Conservation (phyloP, 106 monocot species). For the Dactylorhiza incarnata region DNA sequence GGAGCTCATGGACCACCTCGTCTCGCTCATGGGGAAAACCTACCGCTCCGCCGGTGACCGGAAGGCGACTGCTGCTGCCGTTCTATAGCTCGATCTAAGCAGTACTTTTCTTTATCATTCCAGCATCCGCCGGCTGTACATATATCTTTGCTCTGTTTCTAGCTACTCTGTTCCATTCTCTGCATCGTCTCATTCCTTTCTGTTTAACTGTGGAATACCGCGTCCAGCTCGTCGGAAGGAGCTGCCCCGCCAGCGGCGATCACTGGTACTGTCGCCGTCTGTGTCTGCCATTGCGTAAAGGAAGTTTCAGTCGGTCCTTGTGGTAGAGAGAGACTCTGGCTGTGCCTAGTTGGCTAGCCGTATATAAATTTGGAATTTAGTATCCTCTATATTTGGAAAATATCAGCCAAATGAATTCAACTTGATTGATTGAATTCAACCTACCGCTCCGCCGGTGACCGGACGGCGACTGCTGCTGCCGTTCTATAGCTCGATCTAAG, state of each 20-base stretch:
- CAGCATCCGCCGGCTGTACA: neutral
- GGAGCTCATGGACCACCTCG: conserved; percentile 23
- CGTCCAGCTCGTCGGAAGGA: too few species aligned
- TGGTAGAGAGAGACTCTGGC: too few species aligned
- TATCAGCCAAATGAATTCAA: too few species aligned
- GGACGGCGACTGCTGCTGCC: neutral
- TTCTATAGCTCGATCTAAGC: neutral
- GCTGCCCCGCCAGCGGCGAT: too few species aligned
- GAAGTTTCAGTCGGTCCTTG: too few species aligned
- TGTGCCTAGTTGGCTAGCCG: too few species aligned
- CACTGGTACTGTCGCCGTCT: too few species aligned
- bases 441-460: neutral
- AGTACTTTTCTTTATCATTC: neutral
- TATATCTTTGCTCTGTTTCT: neutral
- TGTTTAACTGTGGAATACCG: too few species aligned
- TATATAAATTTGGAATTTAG: too few species aligned
- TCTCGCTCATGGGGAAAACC: conserved; percentile 5
- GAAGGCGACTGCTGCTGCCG: neutral
- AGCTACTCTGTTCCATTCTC: neutral
- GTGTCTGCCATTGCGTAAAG: too few species aligned
- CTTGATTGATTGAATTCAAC: too few species aligned
- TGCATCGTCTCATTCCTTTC: neutral
- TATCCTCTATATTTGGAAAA: too few species aligned
- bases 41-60: neutral
- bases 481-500: neutral